Evolutionary conservation across 768 basidiomycete species (phyloP).

Genomic region (Boletus sp.): DNA sequence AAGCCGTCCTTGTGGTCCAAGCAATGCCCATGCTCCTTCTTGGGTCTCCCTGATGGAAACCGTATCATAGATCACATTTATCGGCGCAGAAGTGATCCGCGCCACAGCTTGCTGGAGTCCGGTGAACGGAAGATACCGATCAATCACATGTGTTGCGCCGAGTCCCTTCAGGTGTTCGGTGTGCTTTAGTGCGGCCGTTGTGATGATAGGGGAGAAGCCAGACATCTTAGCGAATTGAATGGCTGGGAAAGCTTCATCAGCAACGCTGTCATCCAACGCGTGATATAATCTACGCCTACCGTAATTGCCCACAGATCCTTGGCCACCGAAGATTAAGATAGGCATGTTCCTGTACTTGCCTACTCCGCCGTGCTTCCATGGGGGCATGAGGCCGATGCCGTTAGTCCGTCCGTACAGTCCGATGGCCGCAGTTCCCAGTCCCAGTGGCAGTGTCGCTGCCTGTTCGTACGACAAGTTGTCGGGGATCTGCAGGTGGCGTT

Average conservation of each 20-base stretch:
- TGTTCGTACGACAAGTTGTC: slow-evolving; percentile 46
- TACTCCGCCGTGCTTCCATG: slow-evolving; percentile 35
- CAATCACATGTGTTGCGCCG: slow-evolving; percentile 36
- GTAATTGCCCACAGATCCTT: slow-evolving; percentile 49
- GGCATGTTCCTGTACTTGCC: slow-evolving; percentile 45
- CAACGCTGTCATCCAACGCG: slow-evolving; percentile 1
- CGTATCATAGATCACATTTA: slow-evolving; percentile 39
- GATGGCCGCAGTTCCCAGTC: slow-evolving; percentile 47
- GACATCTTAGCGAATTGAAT: slow-evolving; percentile 42
- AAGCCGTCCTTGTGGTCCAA: slow-evolving; percentile 39
- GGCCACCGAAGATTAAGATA: slow-evolving; percentile 48
- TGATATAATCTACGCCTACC: slow-evolving; percentile 33
- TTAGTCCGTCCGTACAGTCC: slow-evolving; percentile 45
- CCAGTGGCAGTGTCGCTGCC: slow-evolving; percentile 48
- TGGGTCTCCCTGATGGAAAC: slow-evolving; percentile 41
- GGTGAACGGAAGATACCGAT: slow-evolving; percentile 27
- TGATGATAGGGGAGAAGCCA: slow-evolving; percentile 39
- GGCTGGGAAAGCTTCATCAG: slow-evolving; percentile 26
- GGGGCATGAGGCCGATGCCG: slow-evolving; percentile 42
- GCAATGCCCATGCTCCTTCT: slow-evolving; percentile 34
- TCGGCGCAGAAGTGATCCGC: slow-evolving; percentile 36
- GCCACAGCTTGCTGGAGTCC: slow-evolving; percentile 35
- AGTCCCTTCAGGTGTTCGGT: slow-evolving; percentile 35
- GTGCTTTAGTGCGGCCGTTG: slow-evolving; percentile 36
- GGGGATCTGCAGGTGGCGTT: slow-evolving; percentile 41